Evolutionary conservation across 768 basidiomycete species (phyloP).

Genomic region (Pleurotus citrinopileatus): DNA sequence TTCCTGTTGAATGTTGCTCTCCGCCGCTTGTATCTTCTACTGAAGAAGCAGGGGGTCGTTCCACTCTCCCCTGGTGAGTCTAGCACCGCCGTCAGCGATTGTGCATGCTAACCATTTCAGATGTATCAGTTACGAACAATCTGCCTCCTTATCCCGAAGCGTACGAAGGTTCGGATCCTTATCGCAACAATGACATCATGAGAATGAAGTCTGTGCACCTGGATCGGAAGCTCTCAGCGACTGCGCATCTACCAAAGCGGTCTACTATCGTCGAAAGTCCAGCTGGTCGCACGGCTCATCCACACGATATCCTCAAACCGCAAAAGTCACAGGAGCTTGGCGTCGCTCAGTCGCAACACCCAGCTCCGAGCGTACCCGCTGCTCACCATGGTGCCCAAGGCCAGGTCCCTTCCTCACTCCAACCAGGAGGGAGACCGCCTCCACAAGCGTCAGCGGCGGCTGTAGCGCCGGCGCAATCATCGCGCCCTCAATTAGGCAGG

Average conservation of each 20-base stretch:
- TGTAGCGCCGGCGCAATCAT: conserved; percentile 21
- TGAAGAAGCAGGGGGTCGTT: conserved; percentile 88
- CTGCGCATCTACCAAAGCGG: conserved; percentile 86
- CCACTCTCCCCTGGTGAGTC: conserved; percentile 71
- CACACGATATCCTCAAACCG: conserved; percentile 51
- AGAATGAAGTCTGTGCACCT: conserved; percentile 92
- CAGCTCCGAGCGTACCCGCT: conserved; percentile 21
- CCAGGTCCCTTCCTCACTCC: conserved; percentile 33
- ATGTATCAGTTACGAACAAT: conserved; percentile 23
- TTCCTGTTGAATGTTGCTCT: conserved; percentile 96
- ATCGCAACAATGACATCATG: conserved; percentile 89
- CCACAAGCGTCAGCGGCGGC: conserved; percentile 26
- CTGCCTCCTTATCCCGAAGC: conserved; percentile 30
- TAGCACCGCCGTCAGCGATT: conserved; percentile 7
- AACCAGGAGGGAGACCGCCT: conserved; percentile 23
- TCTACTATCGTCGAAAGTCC: conserved; percentile 97
- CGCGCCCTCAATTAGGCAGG: conserved; percentile 37
- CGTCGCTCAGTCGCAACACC: conserved; percentile 32
- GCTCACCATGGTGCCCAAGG: conserved; percentile 26
- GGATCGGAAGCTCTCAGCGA: conserved; percentile 93
- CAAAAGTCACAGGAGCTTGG: conserved; percentile 46
- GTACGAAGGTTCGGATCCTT: conserved; percentile 60
- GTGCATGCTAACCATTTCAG: conserved; percentile 9
- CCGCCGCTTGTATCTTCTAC: conserved; percentile 80
- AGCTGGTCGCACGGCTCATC: conserved; percentile 79